Conservation (phyloP, 78 protist genomes). For the Bodo saltans region DNA sequence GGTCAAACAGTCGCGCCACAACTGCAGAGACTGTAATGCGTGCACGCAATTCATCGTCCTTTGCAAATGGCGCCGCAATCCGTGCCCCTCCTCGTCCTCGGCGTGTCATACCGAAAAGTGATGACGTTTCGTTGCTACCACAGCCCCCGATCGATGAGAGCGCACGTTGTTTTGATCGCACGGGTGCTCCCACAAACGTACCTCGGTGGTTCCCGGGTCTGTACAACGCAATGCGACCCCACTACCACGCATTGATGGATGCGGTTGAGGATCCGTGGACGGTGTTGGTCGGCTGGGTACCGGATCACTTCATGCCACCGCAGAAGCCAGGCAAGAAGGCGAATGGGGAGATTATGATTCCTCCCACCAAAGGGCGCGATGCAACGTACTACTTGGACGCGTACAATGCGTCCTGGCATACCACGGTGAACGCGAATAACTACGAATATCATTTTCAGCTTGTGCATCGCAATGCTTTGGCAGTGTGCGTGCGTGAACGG, state of each 20-base stretch:
- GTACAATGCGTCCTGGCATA: neutral
- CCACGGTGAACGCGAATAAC: neutral
- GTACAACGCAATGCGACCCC: too few species aligned
- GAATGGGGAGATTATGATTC: neutral
- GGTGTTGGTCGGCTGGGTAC: constrained; percentile 6
- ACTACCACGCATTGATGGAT: neutral
- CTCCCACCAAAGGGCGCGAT: neutral
- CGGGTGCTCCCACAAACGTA: too few species aligned
- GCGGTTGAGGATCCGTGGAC: neutral
- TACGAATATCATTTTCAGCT: neutral
- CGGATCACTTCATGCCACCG: constrained; percentile 13
- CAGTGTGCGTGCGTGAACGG: constrained; percentile 23
- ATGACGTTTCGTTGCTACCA: too few species aligned
- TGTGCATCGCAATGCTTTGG: neutral
- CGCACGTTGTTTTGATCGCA: too few species aligned
- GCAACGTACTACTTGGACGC: neutral
- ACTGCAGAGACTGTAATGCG: too few species aligned
- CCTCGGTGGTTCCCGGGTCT: too few species aligned
- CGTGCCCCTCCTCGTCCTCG: too few species aligned
- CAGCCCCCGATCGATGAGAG: too few species aligned
- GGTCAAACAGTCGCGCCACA: too few species aligned
- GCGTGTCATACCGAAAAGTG: too few species aligned
- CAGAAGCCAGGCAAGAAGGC: constrained; percentile 16
- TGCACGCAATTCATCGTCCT: too few species aligned
- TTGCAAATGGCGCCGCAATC: too few species aligned